Evolutionary conservation across 1,284 basidiomycete genomes (phyloP).

Genomic region (Amylostereum areolatum): DNA sequence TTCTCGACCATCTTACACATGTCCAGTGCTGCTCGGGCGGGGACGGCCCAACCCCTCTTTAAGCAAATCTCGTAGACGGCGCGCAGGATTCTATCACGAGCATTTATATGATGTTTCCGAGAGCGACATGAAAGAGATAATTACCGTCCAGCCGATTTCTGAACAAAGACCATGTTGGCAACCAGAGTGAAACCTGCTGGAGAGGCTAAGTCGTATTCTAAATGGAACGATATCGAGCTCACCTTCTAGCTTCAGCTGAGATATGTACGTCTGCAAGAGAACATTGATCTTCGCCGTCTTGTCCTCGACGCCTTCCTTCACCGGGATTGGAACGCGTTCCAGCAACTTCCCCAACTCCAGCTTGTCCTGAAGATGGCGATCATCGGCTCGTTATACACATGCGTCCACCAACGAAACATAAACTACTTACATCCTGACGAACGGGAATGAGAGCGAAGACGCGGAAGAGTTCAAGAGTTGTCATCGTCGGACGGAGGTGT

Average conservation of each 20-base stretch:
- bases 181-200: conserved; percentile 77
- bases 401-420: not conserved
- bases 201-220: too few species aligned
- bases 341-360: conserved; percentile 89
- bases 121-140: not conserved
- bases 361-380: conserved; percentile 51
- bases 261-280: conserved; percentile 92
- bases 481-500: conserved; percentile 86
- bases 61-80: conserved; percentile 98
- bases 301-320: conserved; percentile 96
- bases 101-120: not conserved
- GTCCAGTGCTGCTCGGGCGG: conserved; percentile 87
- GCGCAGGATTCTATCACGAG: conserved; percentile 70
- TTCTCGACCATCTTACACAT: conserved; percentile 98
- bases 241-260: conserved; percentile 86
- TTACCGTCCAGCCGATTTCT: conserved; percentile 86
- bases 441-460: conserved; percentile 95
- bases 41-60: conserved; percentile 96
- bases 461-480: conserved; percentile 87
- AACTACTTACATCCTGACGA: conserved; percentile 28
- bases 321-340: conserved; percentile 94
- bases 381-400: conserved; percentile 18
- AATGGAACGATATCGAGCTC: too few species aligned
- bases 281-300: conserved; percentile 98
- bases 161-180: conserved; percentile 97